These are phyloP conservation scores for Paxillus ammoniavirescens DNA, from an alignment of 768 basidiomycete species.

Conservation along the genomic window DNA sequence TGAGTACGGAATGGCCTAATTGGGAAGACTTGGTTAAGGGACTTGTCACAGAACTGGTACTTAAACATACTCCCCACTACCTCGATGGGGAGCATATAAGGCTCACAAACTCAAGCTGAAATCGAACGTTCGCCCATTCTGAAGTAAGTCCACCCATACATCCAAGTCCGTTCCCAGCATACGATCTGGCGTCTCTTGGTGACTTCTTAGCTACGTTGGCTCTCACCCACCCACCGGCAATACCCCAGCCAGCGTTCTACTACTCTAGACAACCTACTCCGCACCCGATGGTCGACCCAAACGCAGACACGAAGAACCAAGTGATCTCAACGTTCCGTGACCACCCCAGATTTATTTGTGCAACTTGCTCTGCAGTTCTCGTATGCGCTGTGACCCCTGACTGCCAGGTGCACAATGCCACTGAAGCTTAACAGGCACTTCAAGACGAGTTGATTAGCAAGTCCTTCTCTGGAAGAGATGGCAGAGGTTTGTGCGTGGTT, in stretches of 20 bases:
- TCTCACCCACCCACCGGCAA: conserved; percentile 4
- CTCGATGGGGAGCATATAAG: neutral
- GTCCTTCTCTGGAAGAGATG: conserved; percentile 80
- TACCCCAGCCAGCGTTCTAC: neutral
- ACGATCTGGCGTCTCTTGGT: conserved; percentile 19
- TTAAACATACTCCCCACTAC: neutral
- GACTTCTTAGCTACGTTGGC: conserved; percentile 20
- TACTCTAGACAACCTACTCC: neutral
- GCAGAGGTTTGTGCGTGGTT: conserved; percentile 69
- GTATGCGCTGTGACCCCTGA: conserved; percentile 38
- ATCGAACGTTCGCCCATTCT: neutral
- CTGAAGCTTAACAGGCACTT: conserved; percentile 47
- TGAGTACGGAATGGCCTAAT: conserved; percentile 2
- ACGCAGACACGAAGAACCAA: conserved; percentile 49
- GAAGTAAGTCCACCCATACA: neutral
- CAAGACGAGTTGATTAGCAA: conserved; percentile 88
- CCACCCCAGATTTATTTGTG: conserved; percentile 69
- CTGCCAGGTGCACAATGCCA: neutral
- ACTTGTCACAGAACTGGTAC: neutral
- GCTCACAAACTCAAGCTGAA: neutral
- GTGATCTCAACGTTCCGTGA: conserved; percentile 61
- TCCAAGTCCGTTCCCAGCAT: neutral
- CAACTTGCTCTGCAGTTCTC: conserved; percentile 67
- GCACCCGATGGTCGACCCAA: conserved; percentile 22
- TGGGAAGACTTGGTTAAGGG: conserved; percentile 7